Percentiles rank a stretch among this genome's conserved stretches.
phyloP scores from a whole-genome alignment of 257 asterid genomes.

The Primulina eburnea region DNA sequence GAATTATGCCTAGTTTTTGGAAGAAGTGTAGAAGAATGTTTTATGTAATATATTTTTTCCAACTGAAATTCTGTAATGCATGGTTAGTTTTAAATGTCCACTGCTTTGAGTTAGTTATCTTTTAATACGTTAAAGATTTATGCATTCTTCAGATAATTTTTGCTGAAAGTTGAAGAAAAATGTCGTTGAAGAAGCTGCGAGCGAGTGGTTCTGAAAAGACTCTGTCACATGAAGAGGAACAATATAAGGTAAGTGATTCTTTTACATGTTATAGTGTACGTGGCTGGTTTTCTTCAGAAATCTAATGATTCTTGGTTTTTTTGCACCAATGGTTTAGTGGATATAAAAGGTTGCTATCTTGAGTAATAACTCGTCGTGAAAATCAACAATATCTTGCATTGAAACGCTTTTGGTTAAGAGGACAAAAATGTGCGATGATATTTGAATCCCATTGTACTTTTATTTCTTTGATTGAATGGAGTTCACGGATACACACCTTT shows the following conservation, averaged over 20 bases:
- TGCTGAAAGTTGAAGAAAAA: slow-evolving; percentile 26
- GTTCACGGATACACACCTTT: neutral
- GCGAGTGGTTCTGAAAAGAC: slow-evolving; percentile 26
- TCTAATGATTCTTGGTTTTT: neutral
- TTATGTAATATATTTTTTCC: neutral
- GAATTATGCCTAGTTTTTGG: neutral
- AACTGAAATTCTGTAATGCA: neutral
- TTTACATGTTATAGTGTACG: neutral
- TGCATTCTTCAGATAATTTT: slow-evolving; percentile 16
- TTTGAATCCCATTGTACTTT: neutral
- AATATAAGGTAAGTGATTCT: slow-evolving; percentile 37
- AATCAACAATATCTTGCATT: neutral
- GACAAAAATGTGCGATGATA: neutral
- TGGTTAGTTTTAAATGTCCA: neutral
- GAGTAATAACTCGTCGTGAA: neutral
- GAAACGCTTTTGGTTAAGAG: slow-evolving; percentile 1
- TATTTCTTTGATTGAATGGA: neutral
- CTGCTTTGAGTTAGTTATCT: neutral
- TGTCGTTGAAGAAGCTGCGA: slow-evolving; percentile 35
- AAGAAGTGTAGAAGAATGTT: neutral
- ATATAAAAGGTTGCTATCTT: neutral
- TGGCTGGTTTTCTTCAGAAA: neutral
- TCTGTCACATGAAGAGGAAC: slow-evolving; percentile 35
- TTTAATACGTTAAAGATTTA: slow-evolving; percentile 3
- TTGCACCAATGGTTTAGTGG: neutral